Conservation (phyloP, 2,329 filamentous ascomycete genomes). For the Aureobasidium sp. region DNA sequence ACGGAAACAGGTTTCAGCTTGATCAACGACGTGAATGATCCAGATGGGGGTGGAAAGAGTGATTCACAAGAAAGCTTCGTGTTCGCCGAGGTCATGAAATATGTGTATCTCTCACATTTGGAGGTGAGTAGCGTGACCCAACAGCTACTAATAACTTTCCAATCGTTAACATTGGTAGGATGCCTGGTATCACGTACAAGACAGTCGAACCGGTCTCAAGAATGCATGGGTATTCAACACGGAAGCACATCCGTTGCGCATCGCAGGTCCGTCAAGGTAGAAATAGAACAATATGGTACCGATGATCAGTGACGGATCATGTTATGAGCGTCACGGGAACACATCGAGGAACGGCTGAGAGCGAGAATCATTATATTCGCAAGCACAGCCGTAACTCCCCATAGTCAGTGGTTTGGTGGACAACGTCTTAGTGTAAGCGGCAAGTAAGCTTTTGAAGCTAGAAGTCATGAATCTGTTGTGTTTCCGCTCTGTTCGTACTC, state of each 20-base stretch:
- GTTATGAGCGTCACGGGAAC: no score
- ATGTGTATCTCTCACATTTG: conserved; percentile 20
- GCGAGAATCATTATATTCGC: no score
- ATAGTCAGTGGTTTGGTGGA: no score
- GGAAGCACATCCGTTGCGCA: conserved; percentile 23
- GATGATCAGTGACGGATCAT: no score
- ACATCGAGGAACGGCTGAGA: no score
- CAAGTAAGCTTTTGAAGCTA: no score
- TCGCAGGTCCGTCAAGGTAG: conserved; percentile 13
- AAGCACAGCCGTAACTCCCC: no score
- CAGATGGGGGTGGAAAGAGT: conserved; percentile 16
- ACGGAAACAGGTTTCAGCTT: conserved; percentile 20
- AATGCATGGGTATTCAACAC: conserved; percentile 26
- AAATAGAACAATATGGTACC: no score
- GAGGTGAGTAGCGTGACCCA: conserved; percentile 14
- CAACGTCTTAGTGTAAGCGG: no score
- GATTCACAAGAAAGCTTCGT: conserved; percentile 19
- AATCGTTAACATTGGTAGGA: conserved; percentile 6
- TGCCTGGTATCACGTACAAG: conserved; percentile 15
- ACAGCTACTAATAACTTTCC: no score
- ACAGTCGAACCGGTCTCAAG: conserved; percentile 16
- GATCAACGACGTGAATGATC: conserved; percentile 18
- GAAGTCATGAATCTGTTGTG: no score
- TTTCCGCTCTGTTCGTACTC: no score
- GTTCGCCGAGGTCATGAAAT: conserved; percentile 22